Conservation (phyloP, 2,329 filamentous ascomycete species). For the Thermothelomyces thermophilus region DNA sequence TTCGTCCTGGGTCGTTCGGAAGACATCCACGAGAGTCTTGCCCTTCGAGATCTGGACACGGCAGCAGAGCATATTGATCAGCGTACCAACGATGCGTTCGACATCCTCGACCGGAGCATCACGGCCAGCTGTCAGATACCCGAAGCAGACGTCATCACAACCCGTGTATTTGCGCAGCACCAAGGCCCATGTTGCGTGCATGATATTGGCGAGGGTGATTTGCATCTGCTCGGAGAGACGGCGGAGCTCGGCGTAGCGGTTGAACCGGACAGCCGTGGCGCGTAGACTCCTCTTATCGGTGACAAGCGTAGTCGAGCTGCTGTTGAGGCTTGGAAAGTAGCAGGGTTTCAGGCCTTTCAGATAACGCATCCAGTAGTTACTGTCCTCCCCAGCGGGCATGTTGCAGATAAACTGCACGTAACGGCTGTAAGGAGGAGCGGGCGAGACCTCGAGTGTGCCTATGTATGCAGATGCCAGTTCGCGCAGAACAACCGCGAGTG, state of each 20-base stretch:
- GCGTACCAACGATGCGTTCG: slow-evolving; percentile 16
- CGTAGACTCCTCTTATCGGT: slow-evolving; percentile 5
- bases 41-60: slow-evolving; percentile 13
- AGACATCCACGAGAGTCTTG: slow-evolving; percentile 15
- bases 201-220: slow-evolving; percentile 24
- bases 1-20: slow-evolving; percentile 18
- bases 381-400: slow-evolving; percentile 13
- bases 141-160: slow-evolving; percentile 23
- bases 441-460: slow-evolving; percentile 10
- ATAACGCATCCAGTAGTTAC: slow-evolving; percentile 20
- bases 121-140: slow-evolving; percentile 21
- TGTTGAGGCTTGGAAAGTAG: slow-evolving; percentile 21
- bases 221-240: slow-evolving; percentile 17
- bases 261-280: slow-evolving; percentile 14
- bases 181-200: slow-evolving; percentile 24
- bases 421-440: slow-evolving; percentile 22
- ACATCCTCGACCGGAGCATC: slow-evolving; percentile 21
- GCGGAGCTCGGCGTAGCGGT: slow-evolving; percentile 19
- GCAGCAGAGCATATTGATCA: slow-evolving; percentile 26
- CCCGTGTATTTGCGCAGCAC: slow-evolving; percentile 23
- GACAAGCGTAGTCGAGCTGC: not conserved
- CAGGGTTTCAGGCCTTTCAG: slow-evolving; percentile 19
- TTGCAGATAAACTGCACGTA: slow-evolving; percentile 19
- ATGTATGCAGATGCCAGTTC: slow-evolving; percentile 22
- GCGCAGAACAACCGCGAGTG: slow-evolving; percentile 21